Conservation (phyloP, 139 green algal species). For the Chlamydomonas sp. region DNA sequence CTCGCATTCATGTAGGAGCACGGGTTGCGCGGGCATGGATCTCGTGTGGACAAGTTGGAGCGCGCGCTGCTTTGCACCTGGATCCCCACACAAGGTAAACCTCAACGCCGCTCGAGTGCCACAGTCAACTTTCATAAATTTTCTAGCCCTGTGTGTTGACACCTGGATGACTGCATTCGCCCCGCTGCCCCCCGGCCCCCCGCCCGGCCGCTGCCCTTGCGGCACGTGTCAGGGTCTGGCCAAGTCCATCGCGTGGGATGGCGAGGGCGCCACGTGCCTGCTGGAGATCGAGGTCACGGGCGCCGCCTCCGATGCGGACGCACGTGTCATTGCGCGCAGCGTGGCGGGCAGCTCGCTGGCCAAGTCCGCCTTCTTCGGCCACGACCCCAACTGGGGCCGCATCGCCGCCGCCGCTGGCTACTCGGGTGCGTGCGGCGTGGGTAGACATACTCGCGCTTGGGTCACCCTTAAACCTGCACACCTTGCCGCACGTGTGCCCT, state of each 20-base stretch:
- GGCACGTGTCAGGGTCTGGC: conserved; percentile 74
- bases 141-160: too few species aligned
- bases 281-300: conserved; percentile 83
- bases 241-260: conserved; percentile 99
- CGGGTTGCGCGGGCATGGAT: too few species aligned
- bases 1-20: too few species aligned
- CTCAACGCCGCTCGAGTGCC: too few species aligned
- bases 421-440: conserved; percentile 59
- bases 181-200: neutral
- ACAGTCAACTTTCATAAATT: too few species aligned
- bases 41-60: too few species aligned
- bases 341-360: conserved; percentile 87
- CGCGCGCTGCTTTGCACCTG: too few species aligned
- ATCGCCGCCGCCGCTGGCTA: conserved; percentile 96
- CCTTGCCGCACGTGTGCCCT: too few species aligned
- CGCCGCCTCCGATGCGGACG: conserved; percentile 71
- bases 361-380: conserved; percentile 96
- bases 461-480: neutral
- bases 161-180: too few species aligned
- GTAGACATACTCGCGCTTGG: neutral
- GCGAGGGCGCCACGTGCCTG: conserved; percentile 96
- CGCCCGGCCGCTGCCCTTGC: neutral
- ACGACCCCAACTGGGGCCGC: conserved; percentile 99
- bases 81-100: too few species aligned
- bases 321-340: conserved; percentile 76